Conservation (phyloP, 2,329 filamentous ascomycete genomes). For the Lachnellula cervina region DNA sequence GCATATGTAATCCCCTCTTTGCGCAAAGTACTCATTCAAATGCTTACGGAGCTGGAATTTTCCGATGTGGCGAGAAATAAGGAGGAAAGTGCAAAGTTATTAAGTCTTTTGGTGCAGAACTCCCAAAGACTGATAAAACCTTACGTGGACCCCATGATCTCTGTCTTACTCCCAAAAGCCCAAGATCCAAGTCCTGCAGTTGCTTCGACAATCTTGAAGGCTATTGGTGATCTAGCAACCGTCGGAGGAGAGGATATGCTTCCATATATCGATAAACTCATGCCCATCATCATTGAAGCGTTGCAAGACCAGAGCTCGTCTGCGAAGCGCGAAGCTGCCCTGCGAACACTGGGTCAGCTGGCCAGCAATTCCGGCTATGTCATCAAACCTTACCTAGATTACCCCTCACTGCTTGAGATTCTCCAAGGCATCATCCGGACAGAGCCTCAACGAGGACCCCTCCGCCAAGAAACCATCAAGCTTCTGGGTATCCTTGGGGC, state of each 20-base stretch:
- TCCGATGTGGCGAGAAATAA: constrained; percentile 92
- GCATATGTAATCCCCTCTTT: constrained; percentile 96
- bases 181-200: constrained; percentile 81
- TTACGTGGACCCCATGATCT: constrained; percentile 95
- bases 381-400: constrained; percentile 91
- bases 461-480: constrained; percentile 93
- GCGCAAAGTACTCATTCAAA: constrained; percentile 90
- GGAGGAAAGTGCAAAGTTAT: constrained; percentile 89
- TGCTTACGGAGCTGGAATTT: constrained; percentile 93
- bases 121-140: constrained; percentile 91
- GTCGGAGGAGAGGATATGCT: constrained; percentile 94
- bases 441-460: constrained; percentile 74
- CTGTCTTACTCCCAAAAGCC: constrained; percentile 88
- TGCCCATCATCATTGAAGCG: constrained; percentile 92
- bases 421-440: constrained; percentile 91
- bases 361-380: constrained; percentile 97
- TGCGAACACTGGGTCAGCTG: constrained; percentile 85
- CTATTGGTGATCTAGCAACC: constrained; percentile 87
- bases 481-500: constrained; percentile 93
- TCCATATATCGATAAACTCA: constrained; percentile 82
- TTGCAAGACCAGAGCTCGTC: constrained; percentile 91
- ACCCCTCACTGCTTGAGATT: constrained; percentile 87
- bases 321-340: constrained; percentile 82
- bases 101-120: constrained; percentile 89
- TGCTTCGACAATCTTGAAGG: constrained; percentile 89